Conservation (phyloP, 345 rosid species). For the Sisymbrium irio region DNA sequence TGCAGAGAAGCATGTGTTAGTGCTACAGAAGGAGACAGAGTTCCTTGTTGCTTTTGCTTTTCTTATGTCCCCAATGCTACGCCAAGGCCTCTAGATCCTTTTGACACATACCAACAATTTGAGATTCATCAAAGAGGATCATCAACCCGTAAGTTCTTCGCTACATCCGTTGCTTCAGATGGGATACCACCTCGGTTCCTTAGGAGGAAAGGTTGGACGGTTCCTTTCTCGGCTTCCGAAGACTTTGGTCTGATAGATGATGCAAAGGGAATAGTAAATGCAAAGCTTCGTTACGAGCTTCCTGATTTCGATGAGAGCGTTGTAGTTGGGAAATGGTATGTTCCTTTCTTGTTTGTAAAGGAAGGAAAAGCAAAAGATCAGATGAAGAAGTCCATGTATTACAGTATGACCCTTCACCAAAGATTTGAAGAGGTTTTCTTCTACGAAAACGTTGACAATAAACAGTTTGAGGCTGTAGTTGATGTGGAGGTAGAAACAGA, state of each 20-base stretch:
- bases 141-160: conserved; percentile 26
- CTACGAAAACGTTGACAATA: conserved; percentile 22
- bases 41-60: conserved; percentile 39
- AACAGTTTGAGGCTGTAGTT: conserved; percentile 27
- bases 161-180: conserved; percentile 52
- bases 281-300: conserved; percentile 39
- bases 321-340: conserved; percentile 66
- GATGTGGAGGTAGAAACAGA: conserved; percentile 42
- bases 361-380: conserved; percentile 46
- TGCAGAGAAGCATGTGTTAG: conserved; percentile 49
- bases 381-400: conserved; percentile 43
- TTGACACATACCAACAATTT: conserved; percentile 44
- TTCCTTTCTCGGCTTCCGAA: conserved; percentile 28
- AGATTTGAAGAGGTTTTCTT: conserved; percentile 52
- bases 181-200: conserved; percentile 56
- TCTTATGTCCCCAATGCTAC: conserved; percentile 29
- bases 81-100: conserved; percentile 45
- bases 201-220: conserved; percentile 53
- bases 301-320: conserved; percentile 36
- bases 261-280: conserved; percentile 54
- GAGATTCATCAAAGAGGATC: conserved; percentile 35
- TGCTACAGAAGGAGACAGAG: conserved; percentile 42
- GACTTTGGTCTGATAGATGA: conserved; percentile 44
- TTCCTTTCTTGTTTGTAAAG: conserved; percentile 59
- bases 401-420: conserved; percentile 62